Evolutionary conservation across 495 filamentous ascomycete genomes (phyloP), one percentile per base, ranked within the genome.

Genomic region (Entonaema liquescens): DNA sequence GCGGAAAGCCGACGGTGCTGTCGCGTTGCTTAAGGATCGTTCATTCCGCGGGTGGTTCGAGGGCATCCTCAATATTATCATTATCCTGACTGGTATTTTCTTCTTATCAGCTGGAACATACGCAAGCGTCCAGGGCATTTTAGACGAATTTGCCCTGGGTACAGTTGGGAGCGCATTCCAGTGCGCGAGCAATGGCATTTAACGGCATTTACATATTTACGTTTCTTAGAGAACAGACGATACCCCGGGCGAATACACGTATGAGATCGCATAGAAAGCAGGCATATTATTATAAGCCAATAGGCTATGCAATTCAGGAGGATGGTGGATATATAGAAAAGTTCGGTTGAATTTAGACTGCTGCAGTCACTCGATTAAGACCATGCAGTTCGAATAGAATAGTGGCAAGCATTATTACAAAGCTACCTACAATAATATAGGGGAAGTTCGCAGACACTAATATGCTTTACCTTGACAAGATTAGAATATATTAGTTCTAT

Each of bases 81-180:
- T 94, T 67, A 93, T 93, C 56, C 2, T 87, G 19, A 86, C 91
- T 38, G 93, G 93, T 1, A 9, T 93, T 8, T 90, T 92, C 73
- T 94, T 95, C 83, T 77, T 97, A 63, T 85, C 82, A 29, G 89
- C 82, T 25, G 93, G 93, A 28, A 96, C 92, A 17, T 97, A 97
- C 75, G 91, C 89, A 61, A 91, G 89, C 49, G 83, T 92, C 28
- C 84, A 91, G 79, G 86, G 85, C 42, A 91, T 93, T 23, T 79
- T 92, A 33, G 78, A 88, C 60, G 85, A 83, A 59, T 92, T 91
- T 70, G 55, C 79, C 7, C 75, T 78, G 1, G 86, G 85, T 17
- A 76, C 77, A 5, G 85, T 92, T 19, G 82, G 86, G 8, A 84
- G 83, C 5, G 83, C 88, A 1, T 93, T 92, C 69, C 84, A 85